Percentiles rank a stretch among this genome's conserved stretches.
Conservation (phyloP, 1,139 yeast species). For the Suhomyces terraborum region DNA sequence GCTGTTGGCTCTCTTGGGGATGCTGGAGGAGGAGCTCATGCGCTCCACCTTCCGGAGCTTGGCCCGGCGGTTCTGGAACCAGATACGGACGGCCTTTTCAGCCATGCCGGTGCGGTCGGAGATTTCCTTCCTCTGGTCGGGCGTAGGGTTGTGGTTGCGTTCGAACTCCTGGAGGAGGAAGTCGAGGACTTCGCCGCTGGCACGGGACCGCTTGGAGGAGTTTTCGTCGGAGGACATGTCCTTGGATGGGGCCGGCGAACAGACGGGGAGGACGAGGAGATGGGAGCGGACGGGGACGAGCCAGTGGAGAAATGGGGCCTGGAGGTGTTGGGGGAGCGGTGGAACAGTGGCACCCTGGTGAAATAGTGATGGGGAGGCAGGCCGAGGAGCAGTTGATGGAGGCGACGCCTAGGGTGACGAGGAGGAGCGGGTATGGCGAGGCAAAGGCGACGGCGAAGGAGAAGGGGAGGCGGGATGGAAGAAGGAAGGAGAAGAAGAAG, state of each 20-base stretch:
- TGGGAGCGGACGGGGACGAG: not conserved
- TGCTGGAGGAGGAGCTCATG: conserved; percentile 26
- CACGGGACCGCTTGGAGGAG: conserved; percentile 55
- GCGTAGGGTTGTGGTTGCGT: conserved; percentile 68
- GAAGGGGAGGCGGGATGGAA: not conserved
- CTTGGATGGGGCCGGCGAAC: conserved; percentile 1
- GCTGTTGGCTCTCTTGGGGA: conserved; percentile 9
- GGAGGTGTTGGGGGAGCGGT: too few relatives aligned
- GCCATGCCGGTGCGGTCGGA: conserved; percentile 82
- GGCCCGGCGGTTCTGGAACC: conserved; percentile 94
- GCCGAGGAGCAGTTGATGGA: too few relatives aligned
- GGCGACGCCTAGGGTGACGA: too few relatives aligned
- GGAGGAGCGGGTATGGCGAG: not conserved
- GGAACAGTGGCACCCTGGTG: too few relatives aligned
- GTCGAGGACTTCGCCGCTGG: conserved; percentile 81
- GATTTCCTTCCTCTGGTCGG: conserved; percentile 68
- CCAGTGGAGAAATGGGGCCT: too few relatives aligned
- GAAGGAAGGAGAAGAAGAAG: conserved; percentile 1
- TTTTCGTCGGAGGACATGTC: conserved; percentile 22
- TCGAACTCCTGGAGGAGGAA: conserved; percentile 70
- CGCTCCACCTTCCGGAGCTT: conserved; percentile 60
- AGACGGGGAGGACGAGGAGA: conserved; percentile 6
- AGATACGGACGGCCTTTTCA: conserved; percentile 87
- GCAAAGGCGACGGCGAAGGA: not conserved
- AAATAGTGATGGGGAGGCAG: too few relatives aligned